Base-by-base conservation (phyloP, 2,329 filamentous ascomycete genomes). In the Colletotrichum somersetense region DNA sequence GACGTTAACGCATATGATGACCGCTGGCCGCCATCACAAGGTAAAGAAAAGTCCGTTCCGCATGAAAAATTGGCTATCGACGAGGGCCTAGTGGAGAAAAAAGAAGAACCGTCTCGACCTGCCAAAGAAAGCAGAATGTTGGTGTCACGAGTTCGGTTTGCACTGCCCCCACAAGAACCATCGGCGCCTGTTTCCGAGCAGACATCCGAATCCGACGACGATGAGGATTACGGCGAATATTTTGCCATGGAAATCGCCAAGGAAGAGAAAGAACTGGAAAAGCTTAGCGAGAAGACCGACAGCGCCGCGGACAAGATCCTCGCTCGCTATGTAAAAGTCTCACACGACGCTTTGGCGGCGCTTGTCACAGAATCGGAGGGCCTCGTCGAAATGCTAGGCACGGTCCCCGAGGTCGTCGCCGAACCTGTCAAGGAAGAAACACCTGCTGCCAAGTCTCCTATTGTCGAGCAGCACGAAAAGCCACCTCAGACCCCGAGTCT, bases 191-290 rank as follows among this genome's bases (percentile, higher is more conserved):
- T 81, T 14, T 74, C 80, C 5, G 83, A 85, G 58, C 81, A 83
- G 65, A 86, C 87, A 57, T 89, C 87, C 0, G 88, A 89, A 66
- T 86, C 84, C 16, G 74, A 85, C 62, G 87, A 90, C 55, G 88
- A 90, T 68, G 88, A 89, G 59, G 86, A 88, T 56, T 87, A 90
- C 81, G 87, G 85, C 23, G 87, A 88, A 63, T 87, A 87, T 71
- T 89, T 90, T 65, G 83, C 86, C 64, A 81, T 82, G 65, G 82
- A 89, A 74, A 89, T 90, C 48, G 78, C 81, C 53, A 87, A 89
- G 76, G 83, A 85, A 2, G 85, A 89, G 72, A 80, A 80, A 0
- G 83, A 88, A 66, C 75, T 90, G 40, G 82, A 83, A 70, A 85
- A 84, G 62, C 77, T 89, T 8, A 82, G 85, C 67, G 77, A 76